Conservation (phyloP, 257 asterid genomes). For the Nicotiana undulata region DNA sequence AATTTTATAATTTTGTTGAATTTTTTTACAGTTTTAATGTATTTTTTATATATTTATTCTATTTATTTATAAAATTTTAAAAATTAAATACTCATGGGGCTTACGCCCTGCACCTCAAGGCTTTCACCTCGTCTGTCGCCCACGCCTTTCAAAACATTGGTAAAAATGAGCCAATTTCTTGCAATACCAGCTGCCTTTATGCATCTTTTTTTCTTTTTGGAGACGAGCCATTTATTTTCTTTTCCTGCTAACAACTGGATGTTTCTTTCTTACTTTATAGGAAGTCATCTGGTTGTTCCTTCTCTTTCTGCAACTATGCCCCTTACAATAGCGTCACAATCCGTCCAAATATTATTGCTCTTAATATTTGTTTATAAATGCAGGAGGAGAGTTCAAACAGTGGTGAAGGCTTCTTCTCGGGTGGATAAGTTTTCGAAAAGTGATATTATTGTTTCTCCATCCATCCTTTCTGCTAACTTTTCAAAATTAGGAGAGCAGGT, state of each 20-base stretch:
- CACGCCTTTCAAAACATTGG: no score
- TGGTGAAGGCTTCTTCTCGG: conserved; percentile 80
- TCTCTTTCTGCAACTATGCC: not conserved
- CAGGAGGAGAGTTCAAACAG: conserved; percentile 64
- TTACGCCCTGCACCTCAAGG: no score
- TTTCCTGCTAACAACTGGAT: not conserved
- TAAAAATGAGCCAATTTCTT: not conserved
- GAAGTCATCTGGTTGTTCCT: not conserved
- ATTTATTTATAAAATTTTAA: no score
- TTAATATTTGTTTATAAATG: conserved; percentile 10
- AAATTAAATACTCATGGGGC: no score
- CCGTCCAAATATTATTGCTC: not conserved
- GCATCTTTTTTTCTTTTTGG: not conserved
- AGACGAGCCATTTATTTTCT: not conserved
- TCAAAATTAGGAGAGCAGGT: conserved; percentile 98
- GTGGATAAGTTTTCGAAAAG: conserved; percentile 86
- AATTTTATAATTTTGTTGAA: no score
- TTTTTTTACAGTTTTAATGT: no score
- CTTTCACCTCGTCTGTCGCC: no score
- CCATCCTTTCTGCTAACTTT: conserved; percentile 94
- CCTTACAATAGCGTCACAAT: not conserved
- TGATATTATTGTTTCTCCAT: conserved; percentile 93
- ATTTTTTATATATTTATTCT: no score
- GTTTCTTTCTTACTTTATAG: not conserved
- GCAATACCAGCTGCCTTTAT: not conserved